Conservation (phyloP, 176 grass and related monocot genomes). For the Oryza punctata region DNA sequence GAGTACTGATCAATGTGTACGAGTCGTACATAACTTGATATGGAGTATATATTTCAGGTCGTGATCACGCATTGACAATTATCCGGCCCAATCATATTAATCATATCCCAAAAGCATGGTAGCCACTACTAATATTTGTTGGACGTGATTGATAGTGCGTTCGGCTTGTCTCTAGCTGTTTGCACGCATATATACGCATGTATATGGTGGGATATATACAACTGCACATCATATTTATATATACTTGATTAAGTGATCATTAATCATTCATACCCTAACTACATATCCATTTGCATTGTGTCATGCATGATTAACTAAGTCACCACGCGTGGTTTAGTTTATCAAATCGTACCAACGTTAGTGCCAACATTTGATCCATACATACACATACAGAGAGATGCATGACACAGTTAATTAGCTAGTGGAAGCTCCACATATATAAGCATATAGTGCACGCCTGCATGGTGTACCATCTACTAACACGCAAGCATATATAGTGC, state of each 20-base stretch:
- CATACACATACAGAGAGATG: not conserved
- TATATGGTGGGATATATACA: too few relatives aligned
- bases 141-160: not conserved
- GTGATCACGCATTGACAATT: not conserved
- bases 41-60: not conserved
- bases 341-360: not conserved
- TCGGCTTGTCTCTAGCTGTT: not conserved
- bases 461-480: constrained; percentile 15
- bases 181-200: not conserved
- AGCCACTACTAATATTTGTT: not conserved
- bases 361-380: not conserved
- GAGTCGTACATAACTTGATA: not conserved
- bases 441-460: not conserved
- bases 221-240: too few relatives aligned
- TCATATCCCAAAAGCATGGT: not conserved
- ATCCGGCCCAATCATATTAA: not conserved
- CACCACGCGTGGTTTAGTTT: not conserved
- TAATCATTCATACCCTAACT: too few relatives aligned
- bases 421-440: constrained; percentile 35
- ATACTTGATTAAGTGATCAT: too few relatives aligned
- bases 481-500: too few relatives aligned
- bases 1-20: not conserved
- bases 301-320: not conserved
- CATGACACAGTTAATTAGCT: not conserved
- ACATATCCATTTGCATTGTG: not conserved